These are phyloP conservation scores for Populus deltoides DNA, from an alignment of 345 rosid genomes.

Conservation along the genomic window DNA sequence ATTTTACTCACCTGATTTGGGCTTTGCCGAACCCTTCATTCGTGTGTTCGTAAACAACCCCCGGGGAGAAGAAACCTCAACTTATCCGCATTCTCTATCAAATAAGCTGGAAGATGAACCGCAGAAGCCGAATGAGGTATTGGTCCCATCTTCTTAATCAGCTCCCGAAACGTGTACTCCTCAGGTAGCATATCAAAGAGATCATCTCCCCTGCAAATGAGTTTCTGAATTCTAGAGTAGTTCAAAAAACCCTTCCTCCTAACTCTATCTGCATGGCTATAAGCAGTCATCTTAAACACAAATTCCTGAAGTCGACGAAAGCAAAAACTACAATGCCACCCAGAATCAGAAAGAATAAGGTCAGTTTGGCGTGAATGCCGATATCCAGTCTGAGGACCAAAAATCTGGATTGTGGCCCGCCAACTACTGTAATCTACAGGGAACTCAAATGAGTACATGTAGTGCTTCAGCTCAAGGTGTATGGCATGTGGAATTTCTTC, in stretches of 20 bases:
- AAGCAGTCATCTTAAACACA: constrained; percentile 86
- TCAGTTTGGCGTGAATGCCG: constrained; percentile 72
- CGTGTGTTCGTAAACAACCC: constrained; percentile 53
- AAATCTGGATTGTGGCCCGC: constrained; percentile 65
- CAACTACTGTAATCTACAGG: constrained; percentile 89
- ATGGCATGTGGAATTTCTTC: constrained; percentile 61
- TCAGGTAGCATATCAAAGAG: constrained; percentile 91
- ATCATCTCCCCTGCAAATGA: constrained; percentile 67
- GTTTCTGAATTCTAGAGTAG: constrained; percentile 55
- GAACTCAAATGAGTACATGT: constrained; percentile 87
- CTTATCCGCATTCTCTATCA: constrained; percentile 72
- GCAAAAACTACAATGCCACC: constrained; percentile 98
- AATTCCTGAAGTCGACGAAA: constrained; percentile 58
- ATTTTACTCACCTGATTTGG: not conserved
- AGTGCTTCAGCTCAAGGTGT: constrained; percentile 74
- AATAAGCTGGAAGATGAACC: constrained; percentile 80
- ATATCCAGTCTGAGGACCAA: constrained; percentile 47
- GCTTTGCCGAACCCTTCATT: not conserved
- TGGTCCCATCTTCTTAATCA: constrained; percentile 82
- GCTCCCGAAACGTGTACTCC: constrained; percentile 66
- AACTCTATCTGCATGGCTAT: constrained; percentile 92
- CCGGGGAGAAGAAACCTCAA: constrained; percentile 88
- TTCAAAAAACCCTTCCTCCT: constrained; percentile 44
- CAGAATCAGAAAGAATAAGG: constrained; percentile 71
- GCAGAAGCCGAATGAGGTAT: constrained; percentile 78